phyloP scores from a whole-genome alignment of 371 early-diverging fungal genomes.

The Vairimorpha ceranae region DNA sequence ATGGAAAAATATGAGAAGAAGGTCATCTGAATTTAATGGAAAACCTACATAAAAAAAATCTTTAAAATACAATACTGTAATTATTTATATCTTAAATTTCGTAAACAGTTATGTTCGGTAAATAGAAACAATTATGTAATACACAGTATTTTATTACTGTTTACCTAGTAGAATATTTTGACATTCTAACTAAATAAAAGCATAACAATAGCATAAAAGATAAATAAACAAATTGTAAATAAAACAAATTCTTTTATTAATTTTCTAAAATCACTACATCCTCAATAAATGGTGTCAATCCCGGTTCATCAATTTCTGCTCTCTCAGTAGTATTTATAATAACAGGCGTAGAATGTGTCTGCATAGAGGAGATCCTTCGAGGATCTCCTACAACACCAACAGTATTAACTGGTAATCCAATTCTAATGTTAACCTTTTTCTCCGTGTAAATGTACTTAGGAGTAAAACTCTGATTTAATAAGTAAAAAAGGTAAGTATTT shows the following conservation, averaged over 20 bases:
- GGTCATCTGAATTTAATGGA: too few species aligned
- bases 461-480: conserved; percentile 79
- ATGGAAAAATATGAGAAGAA: not conserved
- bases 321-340: conserved; percentile 84
- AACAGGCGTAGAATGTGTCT: conserved; percentile 91
- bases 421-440: conserved; percentile 80
- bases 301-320: conserved; percentile 72
- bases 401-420: conserved; percentile 87
- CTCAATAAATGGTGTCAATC: conserved; percentile 40
- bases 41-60: too few species aligned
- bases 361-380: conserved; percentile 92
- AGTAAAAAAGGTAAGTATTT: conserved; percentile 82
- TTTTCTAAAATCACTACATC: conserved; percentile 47
- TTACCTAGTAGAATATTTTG: too few species aligned
- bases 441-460: conserved; percentile 89
- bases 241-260: not conserved
- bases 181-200: too few species aligned
- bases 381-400: conserved; percentile 97
- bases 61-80: too few species aligned
- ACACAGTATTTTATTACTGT: too few species aligned
- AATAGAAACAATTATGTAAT: too few species aligned
- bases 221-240: not conserved
- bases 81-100: too few species aligned
- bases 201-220: not conserved
- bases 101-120: too few species aligned